Evolutionary conservation across 768 basidiomycete species (phyloP).

Genomic region (Auriculariales sp.): DNA sequence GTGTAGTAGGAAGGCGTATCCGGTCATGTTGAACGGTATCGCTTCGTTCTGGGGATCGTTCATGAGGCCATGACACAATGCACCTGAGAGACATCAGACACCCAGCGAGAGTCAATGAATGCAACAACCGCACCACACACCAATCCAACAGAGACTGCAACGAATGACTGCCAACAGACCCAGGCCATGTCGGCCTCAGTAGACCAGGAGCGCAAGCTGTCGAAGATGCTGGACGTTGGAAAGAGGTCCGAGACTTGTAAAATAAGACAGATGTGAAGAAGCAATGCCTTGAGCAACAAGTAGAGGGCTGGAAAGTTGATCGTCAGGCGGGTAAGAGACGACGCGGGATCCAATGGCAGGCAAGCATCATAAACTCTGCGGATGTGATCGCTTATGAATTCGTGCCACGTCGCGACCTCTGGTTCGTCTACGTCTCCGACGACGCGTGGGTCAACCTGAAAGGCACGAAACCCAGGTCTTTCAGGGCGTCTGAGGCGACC

Average conservation of each 20-base stretch:
- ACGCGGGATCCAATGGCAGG: constrained; percentile 52
- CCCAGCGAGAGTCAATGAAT: constrained; percentile 15
- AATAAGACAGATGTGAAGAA: constrained; percentile 43
- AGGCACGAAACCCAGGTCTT: no score
- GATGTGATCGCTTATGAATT: constrained; percentile 6
- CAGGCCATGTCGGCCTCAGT: constrained; percentile 37
- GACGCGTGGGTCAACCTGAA: constrained; percentile 16
- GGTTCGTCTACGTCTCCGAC: constrained; percentile 10
- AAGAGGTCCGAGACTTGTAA: constrained; percentile 37
- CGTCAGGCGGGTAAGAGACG: constrained; percentile 39
- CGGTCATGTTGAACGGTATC: constrained; percentile 31
- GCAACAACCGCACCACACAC: constrained; percentile 38
- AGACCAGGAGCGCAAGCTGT: constrained; percentile 29
- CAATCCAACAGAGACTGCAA: constrained; percentile 48
- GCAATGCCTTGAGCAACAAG: constrained; percentile 38
- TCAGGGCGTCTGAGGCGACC: constrained; percentile 1
- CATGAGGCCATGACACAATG: constrained; percentile 30
- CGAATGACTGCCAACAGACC: constrained; percentile 64
- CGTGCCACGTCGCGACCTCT: background rate
- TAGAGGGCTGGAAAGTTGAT: constrained; percentile 53
- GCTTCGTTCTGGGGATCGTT: constrained; percentile 26
- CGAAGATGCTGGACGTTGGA: constrained; percentile 20
- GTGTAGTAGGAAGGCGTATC: constrained; percentile 63
- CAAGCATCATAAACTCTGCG: constrained; percentile 17
- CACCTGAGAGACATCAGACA: constrained; percentile 1